Base-by-base conservation (phyloP, 2,329 filamentous ascomycete species). In the Calonectria montana region DNA sequence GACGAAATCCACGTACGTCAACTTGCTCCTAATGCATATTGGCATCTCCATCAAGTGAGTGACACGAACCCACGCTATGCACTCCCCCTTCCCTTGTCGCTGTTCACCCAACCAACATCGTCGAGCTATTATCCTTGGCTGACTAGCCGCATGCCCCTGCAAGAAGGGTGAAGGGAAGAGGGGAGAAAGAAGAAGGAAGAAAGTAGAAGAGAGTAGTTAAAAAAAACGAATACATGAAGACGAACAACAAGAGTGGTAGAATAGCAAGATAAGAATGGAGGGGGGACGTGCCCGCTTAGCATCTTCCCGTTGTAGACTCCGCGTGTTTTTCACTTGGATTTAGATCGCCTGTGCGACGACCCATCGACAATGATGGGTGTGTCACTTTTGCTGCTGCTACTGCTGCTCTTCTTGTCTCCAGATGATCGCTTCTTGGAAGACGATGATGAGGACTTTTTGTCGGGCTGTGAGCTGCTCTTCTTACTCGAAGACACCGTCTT, bases 341-440 rank as follows among this genome's bases (percentile, higher is more conserved):
- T 71, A 29, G 67, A 67, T 41, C 35, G 61, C 37, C 41, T 73
- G 57, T 67, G 70, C 21, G 70, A 73, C n/a, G 74, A 73, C 25
- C 77, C 77, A 53, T 79, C 69, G 10, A 73, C 75, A 47, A 79
- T 50, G 23, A 76, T 69, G 15, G 75, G 70, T 3, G 72, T 66
- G 12, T 65, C 59, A 31, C 45, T 71, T 43, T 39, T 69, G 43
- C 57, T 64, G 31, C 67, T 48, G 59, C 72, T 71, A 47, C 50
- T 71, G 48, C 43, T 69, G 47, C 57, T 65, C 18, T 72, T 72
- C 48, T 35, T 64, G 29, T 69, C 69, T 23, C 53, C 53, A 4
- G 41, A 50, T 31, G 57, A 25, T 6, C 59, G 53, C 25, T 50
- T 67, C 57, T 63, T 67, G 21, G 65, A 37, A 61, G 65, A 47